Evolutionary conservation across 768 basidiomycete genomes (phyloP).

Genomic region (Hirschioporus abietinus): DNA sequence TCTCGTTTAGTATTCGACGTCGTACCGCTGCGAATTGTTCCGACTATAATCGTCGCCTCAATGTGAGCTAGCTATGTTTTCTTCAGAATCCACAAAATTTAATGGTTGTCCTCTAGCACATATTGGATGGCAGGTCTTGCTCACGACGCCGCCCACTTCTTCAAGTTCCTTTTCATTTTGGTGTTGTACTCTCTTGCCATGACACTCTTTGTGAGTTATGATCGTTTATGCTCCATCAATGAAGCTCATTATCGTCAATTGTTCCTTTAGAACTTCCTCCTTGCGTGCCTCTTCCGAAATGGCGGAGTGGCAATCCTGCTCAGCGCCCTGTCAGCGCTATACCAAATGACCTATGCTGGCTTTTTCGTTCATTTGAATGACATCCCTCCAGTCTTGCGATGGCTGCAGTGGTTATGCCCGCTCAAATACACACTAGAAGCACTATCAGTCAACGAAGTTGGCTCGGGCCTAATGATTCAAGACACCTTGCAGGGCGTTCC

Average conservation of each 20-base stretch:
- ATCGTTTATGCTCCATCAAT: too few species aligned
- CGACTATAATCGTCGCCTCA: constrained; percentile 80
- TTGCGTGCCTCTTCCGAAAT: constrained; percentile 78
- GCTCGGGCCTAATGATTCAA: constrained; percentile 77
- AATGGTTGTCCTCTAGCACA: constrained; percentile 38
- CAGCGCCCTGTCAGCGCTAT: constrained; percentile 68
- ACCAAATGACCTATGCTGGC: constrained; percentile 85
- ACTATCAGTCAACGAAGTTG: constrained; percentile 87
- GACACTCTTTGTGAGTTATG: constrained; percentile 78
- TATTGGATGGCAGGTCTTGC: constrained; percentile 96
- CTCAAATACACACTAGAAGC: constrained; percentile 84
- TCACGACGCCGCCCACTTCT: constrained; percentile 72
- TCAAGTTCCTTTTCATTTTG: constrained; percentile 91
- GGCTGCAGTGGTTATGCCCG: constrained; percentile 89
- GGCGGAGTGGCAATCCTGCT: constrained; percentile 89
- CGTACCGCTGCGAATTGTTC: constrained; percentile 81
- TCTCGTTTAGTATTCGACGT: constrained; percentile 86
- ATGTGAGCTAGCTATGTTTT: constrained; percentile 46
- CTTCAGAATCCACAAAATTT: constrained; percentile 6
- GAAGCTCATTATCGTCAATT: constrained; percentile 3
- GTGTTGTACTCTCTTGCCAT: constrained; percentile 80
- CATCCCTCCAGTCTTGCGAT: constrained; percentile 88
- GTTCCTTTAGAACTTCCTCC: constrained; percentile 73
- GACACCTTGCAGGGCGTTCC: constrained; percentile 80
- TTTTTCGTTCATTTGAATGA: constrained; percentile 85